phyloP scores from a whole-genome alignment of 257 asterid species.

The Solanum verrucosum region DNA sequence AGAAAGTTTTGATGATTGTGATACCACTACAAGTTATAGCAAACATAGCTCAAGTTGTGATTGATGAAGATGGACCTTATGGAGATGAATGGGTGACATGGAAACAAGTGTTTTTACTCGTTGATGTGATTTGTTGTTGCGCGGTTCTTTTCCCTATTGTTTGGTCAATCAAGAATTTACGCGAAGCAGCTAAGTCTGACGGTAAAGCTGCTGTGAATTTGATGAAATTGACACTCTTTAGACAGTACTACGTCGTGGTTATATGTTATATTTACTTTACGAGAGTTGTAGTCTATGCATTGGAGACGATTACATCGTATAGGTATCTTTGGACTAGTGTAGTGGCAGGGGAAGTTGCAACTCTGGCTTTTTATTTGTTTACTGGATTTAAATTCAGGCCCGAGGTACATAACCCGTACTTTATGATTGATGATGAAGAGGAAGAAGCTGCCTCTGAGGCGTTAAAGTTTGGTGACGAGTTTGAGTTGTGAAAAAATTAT shows the following conservation, averaged over 20 bases:
- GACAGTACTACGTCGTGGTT: constrained; percentile 76
- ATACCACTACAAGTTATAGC: constrained; percentile 79
- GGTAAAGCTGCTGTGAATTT: constrained; percentile 91
- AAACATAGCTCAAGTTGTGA: constrained; percentile 74
- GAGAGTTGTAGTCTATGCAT: constrained; percentile 75
- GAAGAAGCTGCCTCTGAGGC: constrained; percentile 89
- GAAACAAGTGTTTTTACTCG: constrained; percentile 78
- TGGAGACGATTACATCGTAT: constrained; percentile 79
- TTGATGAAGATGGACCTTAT: constrained; percentile 70
- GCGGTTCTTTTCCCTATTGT: constrained; percentile 80
- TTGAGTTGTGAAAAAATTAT: constrained; percentile 46
- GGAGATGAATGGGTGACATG: constrained; percentile 70
- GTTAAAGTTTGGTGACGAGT: constrained; percentile 81
- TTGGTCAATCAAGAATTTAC: constrained; percentile 84
- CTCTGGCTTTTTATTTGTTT: constrained; percentile 61
- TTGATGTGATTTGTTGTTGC: constrained; percentile 74
- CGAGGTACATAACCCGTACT: constrained; percentile 74
- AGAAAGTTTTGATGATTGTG: constrained; percentile 76
- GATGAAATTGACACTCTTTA: constrained; percentile 76
- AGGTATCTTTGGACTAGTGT: constrained; percentile 80
- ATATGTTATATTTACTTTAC: constrained; percentile 85
- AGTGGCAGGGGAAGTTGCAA: constrained; percentile 69
- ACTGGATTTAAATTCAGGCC: constrained; percentile 79
- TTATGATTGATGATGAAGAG: constrained; percentile 73
- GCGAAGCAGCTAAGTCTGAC: constrained; percentile 78